Evolutionary conservation across 2,329 filamentous ascomycete genomes (phyloP).

Genomic region (Colletotrichum paranaense): DNA sequence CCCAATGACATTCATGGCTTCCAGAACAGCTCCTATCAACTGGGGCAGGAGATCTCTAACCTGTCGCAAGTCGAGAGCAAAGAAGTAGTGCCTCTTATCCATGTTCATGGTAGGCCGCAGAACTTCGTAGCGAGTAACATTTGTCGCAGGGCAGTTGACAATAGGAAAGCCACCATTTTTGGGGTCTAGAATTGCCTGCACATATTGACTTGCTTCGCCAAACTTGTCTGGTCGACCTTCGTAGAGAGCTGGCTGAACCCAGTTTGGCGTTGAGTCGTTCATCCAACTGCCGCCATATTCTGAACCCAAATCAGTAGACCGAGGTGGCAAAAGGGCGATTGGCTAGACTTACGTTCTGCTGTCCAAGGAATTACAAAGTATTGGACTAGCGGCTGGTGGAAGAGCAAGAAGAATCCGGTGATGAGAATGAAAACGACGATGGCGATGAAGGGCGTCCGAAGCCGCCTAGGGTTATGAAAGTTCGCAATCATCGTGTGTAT

Average conservation of each 20-base stretch:
- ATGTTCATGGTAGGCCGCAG: constrained; percentile 17
- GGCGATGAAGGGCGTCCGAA: constrained; percentile 28
- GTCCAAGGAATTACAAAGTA: constrained; percentile 30
- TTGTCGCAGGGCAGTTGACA: constrained; percentile 43
- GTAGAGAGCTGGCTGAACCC: constrained; percentile 22
- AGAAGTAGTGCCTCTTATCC: constrained; percentile 53
- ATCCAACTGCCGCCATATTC: constrained; percentile 35
- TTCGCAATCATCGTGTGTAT: constrained; percentile 25
- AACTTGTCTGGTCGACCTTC: constrained; percentile 18
- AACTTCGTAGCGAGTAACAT: constrained; percentile 27
- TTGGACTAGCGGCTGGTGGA: constrained; percentile 60
- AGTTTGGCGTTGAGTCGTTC: constrained; percentile 22
- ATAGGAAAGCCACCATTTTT: constrained; percentile 39
- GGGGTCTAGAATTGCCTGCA: constrained; percentile 52
- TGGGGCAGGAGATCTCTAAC: constrained; percentile 57
- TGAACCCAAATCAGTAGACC: constrained; percentile 1
- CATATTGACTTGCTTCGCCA: constrained; percentile 41
- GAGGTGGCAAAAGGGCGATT: too few relatives aligned
- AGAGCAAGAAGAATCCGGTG: constrained; percentile 75
- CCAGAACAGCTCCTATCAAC: constrained; percentile 62
- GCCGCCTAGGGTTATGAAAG: constrained; percentile 26
- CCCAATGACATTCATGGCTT: constrained; percentile 61
- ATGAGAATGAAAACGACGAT: constrained; percentile 66
- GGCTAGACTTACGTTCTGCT: constrained; percentile 14
- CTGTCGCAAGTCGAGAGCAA: constrained; percentile 64